Evolutionary conservation across 2,329 filamentous ascomycete genomes (phyloP).

Genomic region (Acrodontium crateriforme): DNA sequence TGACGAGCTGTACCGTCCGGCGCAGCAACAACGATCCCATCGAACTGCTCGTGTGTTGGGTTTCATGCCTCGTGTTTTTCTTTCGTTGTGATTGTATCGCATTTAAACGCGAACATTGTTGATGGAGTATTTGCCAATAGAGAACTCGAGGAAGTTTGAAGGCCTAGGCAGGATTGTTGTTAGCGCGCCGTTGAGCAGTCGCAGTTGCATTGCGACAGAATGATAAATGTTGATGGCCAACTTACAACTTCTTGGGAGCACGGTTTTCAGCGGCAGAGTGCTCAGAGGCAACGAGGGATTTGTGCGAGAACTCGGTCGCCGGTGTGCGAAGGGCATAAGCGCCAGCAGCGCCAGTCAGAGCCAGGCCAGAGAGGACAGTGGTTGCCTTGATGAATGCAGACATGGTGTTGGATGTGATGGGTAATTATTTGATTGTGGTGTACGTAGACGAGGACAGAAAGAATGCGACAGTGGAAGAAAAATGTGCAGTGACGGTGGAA

Average conservation of each 20-base stretch:
- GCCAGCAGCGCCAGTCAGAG: slow-evolving; percentile 6
- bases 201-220: no score
- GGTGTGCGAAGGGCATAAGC: slow-evolving; percentile 5
- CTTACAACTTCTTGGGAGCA: slow-evolving; percentile 6
- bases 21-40: no score
- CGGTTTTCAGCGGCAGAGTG: slow-evolving; percentile 4
- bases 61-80: slow-evolving; percentile 7
- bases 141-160: slow-evolving; percentile 11
- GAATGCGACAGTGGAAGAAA: background rate
- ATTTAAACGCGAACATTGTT: slow-evolving; percentile 5
- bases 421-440: no score
- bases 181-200: no score
- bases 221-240: background rate
- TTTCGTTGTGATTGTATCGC: no score
- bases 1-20: no score
- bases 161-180: slow-evolving; percentile 4
- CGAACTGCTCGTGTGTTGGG: slow-evolving; percentile 26
- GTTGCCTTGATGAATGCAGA: slow-evolving; percentile 6
- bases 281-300: slow-evolving; percentile 9
- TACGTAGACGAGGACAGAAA: no score
- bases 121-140: slow-evolving; percentile 7
- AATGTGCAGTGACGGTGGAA: background rate
- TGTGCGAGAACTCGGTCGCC: slow-evolving; percentile 8
- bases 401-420: no score
- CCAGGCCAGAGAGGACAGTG: slow-evolving; percentile 8